Evolutionary conservation across 768 basidiomycete species (phyloP).

Genomic region (Termitomyces sp.): DNA sequence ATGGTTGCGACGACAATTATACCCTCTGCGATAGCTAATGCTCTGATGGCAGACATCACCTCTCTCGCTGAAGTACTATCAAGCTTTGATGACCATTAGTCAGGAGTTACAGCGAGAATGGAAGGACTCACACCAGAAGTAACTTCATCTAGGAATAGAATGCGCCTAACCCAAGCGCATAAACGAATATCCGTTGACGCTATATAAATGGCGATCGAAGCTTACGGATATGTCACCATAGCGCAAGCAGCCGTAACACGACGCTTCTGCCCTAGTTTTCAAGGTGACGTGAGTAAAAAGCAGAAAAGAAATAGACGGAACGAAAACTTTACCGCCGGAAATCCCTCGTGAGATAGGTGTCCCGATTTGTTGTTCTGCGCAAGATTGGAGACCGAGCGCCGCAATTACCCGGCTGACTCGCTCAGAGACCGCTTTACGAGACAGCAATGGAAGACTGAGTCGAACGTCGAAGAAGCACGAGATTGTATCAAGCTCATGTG

Average conservation of each 20-base stretch:
- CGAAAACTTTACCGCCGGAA: constrained; percentile 37
- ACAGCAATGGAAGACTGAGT: constrained; percentile 32
- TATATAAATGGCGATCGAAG: neutral
- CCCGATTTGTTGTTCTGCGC: constrained; percentile 50
- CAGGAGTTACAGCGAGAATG: neutral
- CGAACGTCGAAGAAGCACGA: neutral
- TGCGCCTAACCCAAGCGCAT: constrained; percentile 26
- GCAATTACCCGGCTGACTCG: constrained; percentile 42
- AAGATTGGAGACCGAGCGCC: constrained; percentile 43
- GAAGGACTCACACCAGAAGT: constrained; percentile 40
- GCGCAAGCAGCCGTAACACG: constrained; percentile 56
- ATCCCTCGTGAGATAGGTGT: constrained; percentile 58
- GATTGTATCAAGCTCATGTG: neutral
- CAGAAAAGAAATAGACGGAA: neutral
- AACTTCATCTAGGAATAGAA: constrained; percentile 62
- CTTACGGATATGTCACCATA: constrained; percentile 52
- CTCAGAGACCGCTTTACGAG: constrained; percentile 28
- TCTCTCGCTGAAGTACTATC: constrained; percentile 44
- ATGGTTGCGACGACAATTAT: constrained; percentile 63
- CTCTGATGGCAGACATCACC: constrained; percentile 40
- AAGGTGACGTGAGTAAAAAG: neutral
- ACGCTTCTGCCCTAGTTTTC: constrained; percentile 50
- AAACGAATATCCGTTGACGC: neutral
- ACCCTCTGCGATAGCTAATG: constrained; percentile 40
- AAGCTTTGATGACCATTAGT: constrained; percentile 23